Percentiles rank a stretch among this genome's conserved stretches.
phyloP scores from a whole-genome alignment of 345 rosid species.

The Dipteronia dyeriana region DNA sequence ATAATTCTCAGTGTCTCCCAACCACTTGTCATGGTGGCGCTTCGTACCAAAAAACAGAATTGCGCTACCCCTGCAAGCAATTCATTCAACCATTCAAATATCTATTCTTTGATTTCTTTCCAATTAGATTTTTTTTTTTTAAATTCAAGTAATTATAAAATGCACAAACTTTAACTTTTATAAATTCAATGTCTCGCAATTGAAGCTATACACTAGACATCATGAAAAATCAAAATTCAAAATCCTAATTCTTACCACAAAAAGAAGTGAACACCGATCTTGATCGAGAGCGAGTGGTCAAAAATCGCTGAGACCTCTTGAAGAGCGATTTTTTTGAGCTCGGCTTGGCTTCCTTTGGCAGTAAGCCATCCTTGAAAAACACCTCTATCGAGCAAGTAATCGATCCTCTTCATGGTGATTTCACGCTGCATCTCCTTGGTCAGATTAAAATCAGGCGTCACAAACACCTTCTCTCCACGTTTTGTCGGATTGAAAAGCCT shows the following conservation, averaged over 20 bases:
- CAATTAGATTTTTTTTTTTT: not conserved
- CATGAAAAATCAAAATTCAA: too few species aligned
- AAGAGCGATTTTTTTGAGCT: constrained; percentile 60
- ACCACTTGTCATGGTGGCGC: constrained; percentile 93
- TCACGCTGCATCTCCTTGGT: constrained; percentile 94
- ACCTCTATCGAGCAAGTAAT: constrained; percentile 56
- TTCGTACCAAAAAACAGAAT: constrained; percentile 78
- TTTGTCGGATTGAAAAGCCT: constrained; percentile 66
- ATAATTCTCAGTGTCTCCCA: constrained; percentile 65
- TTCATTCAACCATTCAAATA: constrained; percentile 14
- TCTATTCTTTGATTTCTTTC: not conserved
- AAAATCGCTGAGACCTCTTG: constrained; percentile 54
- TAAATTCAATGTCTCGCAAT: too few species aligned
- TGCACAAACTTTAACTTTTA: too few species aligned
- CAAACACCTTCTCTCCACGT: constrained; percentile 71
- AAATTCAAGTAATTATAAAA: too few species aligned
- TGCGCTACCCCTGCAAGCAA: constrained; percentile 73
- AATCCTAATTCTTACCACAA: constrained; percentile 49
- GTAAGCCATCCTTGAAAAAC: constrained; percentile 82
- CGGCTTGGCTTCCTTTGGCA: constrained; percentile 49
- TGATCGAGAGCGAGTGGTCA: constrained; percentile 74
- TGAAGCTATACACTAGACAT: too few species aligned
- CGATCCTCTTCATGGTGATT: constrained; percentile 71
- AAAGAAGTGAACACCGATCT: constrained; percentile 84
- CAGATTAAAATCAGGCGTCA: constrained; percentile 78